phyloP scores from a whole-genome alignment of 345 rosid genomes.

The Diplotaxis tenuifolia region DNA sequence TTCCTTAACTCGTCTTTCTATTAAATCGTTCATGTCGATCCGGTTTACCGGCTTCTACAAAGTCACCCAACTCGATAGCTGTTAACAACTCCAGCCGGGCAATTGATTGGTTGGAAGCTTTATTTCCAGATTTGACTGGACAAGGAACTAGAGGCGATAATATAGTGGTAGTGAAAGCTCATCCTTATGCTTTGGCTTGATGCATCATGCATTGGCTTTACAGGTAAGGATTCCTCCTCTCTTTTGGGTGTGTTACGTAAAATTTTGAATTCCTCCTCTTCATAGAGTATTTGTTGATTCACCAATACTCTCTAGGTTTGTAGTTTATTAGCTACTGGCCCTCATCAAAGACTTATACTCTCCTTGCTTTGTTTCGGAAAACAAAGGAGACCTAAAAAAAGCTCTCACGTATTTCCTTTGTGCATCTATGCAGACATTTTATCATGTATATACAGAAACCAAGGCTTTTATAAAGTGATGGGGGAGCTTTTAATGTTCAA shows the following conservation, averaged over 20 bases:
- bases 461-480: conserved; percentile 15
- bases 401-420: too few relatives aligned
- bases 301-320: background rate
- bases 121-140: conserved; percentile 71
- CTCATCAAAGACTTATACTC: conserved; percentile 3
- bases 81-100: conserved; percentile 69
- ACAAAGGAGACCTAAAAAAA: too few relatives aligned
- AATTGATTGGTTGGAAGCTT: conserved; percentile 90
- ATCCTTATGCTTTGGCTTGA: conserved; percentile 66
- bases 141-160: conserved; percentile 50
- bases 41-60: too few relatives aligned
- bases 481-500: conserved; percentile 13
- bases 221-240: conserved; percentile 53
- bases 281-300: background rate
- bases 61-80: conserved; percentile 59
- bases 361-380: conserved; percentile 8
- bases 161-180: conserved; percentile 56
- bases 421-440: too few relatives aligned
- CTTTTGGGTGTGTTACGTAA: conserved; percentile 13
- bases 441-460: conserved; percentile 23
- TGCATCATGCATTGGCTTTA: conserved; percentile 80
- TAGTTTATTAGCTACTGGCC: conserved; percentile 7
- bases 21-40: too few relatives aligned
- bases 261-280: conserved; percentile 1
- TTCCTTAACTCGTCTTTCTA: too few relatives aligned